A percentile compares a stretch with the other conserved stretches of the same genome.
Conservation (phyloP, 208 protist genomes). For the Hexamita inflata region DNA sequence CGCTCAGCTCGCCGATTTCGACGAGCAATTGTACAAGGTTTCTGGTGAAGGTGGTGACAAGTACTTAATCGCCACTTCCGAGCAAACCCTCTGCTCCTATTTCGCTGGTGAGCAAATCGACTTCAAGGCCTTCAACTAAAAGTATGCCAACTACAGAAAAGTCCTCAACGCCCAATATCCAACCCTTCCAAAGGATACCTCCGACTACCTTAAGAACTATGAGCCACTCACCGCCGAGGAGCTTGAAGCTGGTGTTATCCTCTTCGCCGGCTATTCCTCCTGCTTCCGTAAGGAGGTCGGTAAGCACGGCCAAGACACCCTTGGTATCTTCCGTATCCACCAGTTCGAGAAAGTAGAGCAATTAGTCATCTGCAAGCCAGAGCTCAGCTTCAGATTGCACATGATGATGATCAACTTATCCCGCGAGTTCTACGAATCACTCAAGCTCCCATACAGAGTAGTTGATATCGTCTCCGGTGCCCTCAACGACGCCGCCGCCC, state of each 20-base stretch:
- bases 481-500: constrained; percentile 91
- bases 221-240: constrained; percentile 8
- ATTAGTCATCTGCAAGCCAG: constrained; percentile 65
- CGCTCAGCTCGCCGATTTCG: constrained; percentile 92
- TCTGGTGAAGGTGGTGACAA: constrained; percentile 85
- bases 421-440: constrained; percentile 72
- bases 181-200: constrained; percentile 30
- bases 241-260: constrained; percentile 46
- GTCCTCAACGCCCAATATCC: not conserved
- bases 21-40: constrained; percentile 86
- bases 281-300: constrained; percentile 97
- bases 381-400: constrained; percentile 64
- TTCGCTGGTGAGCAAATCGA: constrained; percentile 78
- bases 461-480: constrained; percentile 76
- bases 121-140: constrained; percentile 46
- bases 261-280: constrained; percentile 85
- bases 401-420: constrained; percentile 69
- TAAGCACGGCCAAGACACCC: constrained; percentile 68
- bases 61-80: constrained; percentile 98
- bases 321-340: constrained; percentile 80
- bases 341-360: constrained; percentile 90
- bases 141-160: constrained; percentile 35
- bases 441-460: constrained; percentile 72
- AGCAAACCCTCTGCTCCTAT: constrained; percentile 91
- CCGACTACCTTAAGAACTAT: not conserved